Conservation (phyloP, 2,329 filamentous ascomycete genomes). For the Botrytis porri region DNA sequence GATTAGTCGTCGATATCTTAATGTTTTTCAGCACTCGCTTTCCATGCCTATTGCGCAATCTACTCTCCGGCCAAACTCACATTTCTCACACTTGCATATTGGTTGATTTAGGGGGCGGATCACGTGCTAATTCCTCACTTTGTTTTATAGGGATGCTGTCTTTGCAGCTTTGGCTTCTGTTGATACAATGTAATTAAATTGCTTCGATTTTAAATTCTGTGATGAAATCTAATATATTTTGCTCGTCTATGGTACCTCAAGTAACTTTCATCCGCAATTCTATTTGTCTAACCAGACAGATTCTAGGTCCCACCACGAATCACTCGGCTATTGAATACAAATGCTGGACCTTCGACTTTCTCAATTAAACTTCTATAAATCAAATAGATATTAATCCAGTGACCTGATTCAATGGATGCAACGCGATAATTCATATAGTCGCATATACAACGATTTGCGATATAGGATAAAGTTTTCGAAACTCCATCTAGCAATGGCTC, state of each 20-base stretch:
- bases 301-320: background rate
- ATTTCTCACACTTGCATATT: background rate
- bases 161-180: background rate
- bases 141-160: background rate
- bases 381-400: background rate
- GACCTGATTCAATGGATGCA: background rate
- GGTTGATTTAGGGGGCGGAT: background rate
- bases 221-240: fast-evolving
- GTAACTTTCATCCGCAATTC: background rate
- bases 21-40: background rate
- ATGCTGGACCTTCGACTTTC: background rate
- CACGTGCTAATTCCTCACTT: background rate
- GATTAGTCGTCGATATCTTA: background rate
- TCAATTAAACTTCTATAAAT: fast-evolving
- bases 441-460: background rate
- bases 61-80: background rate
- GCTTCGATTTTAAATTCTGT: background rate
- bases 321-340: background rate
- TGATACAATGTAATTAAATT: background rate
- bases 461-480: background rate
- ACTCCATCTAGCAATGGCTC: background rate
- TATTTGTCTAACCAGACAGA: background rate
- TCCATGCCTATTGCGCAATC: background rate
- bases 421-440: fast-evolving
- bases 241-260: background rate